Conservation (phyloP, 176 grass and related monocot species). For the Phoenix dactylifera region DNA sequence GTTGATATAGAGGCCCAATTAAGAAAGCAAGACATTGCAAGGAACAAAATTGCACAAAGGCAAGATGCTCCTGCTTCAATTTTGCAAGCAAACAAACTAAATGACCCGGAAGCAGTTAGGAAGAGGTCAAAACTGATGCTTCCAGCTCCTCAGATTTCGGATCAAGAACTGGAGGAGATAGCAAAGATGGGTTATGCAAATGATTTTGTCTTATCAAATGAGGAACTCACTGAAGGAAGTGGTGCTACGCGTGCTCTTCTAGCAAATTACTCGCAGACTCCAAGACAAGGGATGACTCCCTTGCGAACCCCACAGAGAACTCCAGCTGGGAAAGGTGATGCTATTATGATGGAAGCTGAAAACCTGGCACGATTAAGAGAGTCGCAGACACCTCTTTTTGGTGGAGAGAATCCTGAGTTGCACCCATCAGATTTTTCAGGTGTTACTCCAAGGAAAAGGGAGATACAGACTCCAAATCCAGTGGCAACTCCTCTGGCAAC, state of each 20-base stretch:
- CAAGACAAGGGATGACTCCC: slow-evolving; percentile 69
- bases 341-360: slow-evolving; percentile 99
- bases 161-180: slow-evolving; percentile 91
- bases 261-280: slow-evolving; percentile 75
- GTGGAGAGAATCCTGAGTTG: slow-evolving; percentile 82
- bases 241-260: slow-evolving; percentile 72
- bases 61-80: slow-evolving; percentile 90
- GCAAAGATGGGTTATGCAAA: slow-evolving; percentile 78
- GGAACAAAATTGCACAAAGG: slow-evolving; percentile 79
- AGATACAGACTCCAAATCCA: slow-evolving; percentile 83
- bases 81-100: slow-evolving; percentile 91
- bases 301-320: slow-evolving; percentile 76
- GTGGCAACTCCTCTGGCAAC: slow-evolving; percentile 71
- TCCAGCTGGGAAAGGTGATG: slow-evolving; percentile 71
- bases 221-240: slow-evolving; percentile 73
- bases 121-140: slow-evolving; percentile 92
- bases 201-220: slow-evolving; percentile 42
- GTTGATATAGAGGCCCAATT: slow-evolving; percentile 69
- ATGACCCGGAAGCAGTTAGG: slow-evolving; percentile 88
- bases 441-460: slow-evolving; percentile 72
- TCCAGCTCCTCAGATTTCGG: slow-evolving; percentile 87
- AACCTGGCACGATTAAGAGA: slow-evolving; percentile 84
- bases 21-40: slow-evolving; percentile 84
- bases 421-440: slow-evolving; percentile 91
- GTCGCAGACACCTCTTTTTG: slow-evolving; percentile 88